These are phyloP conservation scores for Mallotus nudiflorus DNA, from an alignment of 345 rosid genomes.

Conservation along the genomic window DNA sequence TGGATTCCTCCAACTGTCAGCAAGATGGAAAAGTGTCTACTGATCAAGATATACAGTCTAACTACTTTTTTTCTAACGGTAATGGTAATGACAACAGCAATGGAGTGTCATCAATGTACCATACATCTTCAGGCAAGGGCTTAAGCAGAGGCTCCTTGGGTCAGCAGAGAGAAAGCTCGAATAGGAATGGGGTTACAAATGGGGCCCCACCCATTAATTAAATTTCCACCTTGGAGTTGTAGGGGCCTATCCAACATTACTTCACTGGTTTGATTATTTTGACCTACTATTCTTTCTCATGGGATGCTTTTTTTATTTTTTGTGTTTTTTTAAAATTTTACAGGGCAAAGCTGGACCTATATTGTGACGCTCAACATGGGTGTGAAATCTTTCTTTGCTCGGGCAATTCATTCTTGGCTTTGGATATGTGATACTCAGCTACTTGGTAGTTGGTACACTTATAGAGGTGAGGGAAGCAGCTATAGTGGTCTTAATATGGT, in stretches of 20 bases:
- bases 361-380: slow-evolving; percentile 4
- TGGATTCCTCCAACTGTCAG: slow-evolving; percentile 23
- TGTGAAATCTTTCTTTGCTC: slow-evolving; percentile 24
- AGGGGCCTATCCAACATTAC: slow-evolving; percentile 22
- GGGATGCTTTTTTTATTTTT: slow-evolving; percentile 6
- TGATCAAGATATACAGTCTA: slow-evolving; percentile 19
- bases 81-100: slow-evolving; percentile 15
- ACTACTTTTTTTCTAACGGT: slow-evolving; percentile 18
- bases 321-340: too few species aligned
- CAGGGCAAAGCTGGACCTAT: slow-evolving; percentile 25
- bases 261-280: slow-evolving; percentile 18
- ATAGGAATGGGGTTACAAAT: slow-evolving; percentile 32
- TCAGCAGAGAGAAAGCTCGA: slow-evolving; percentile 32
- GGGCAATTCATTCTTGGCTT: slow-evolving; percentile 87
- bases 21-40: slow-evolving; percentile 26
- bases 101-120: slow-evolving; percentile 25
- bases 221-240: slow-evolving; percentile 17
- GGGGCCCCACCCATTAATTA: slow-evolving; percentile 31
- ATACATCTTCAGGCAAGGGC: slow-evolving; percentile 19
- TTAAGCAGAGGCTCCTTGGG: slow-evolving; percentile 17
- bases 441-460: not conserved
- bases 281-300: not conserved
- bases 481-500: not conserved
- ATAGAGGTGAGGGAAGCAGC: slow-evolving; percentile 2
- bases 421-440: slow-evolving; percentile 28